phyloP scores from a whole-genome alignment of 2,329 filamentous ascomycete species.

The Penicillium psychrosexuale region DNA sequence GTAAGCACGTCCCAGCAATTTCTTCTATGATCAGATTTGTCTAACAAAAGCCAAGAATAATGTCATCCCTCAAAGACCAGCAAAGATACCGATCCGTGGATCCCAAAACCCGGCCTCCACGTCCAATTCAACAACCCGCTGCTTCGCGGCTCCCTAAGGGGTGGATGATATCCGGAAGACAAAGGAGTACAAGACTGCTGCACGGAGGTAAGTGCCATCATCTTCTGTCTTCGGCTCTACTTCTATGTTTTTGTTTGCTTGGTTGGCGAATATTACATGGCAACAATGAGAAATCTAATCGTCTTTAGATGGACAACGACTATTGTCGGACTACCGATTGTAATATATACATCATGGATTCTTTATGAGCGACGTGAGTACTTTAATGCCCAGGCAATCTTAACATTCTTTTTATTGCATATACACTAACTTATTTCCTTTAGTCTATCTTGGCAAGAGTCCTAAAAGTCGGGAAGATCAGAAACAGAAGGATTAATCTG shows the following conservation, averaged over 20 bases:
- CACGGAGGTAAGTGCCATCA: conserved; percentile 32
- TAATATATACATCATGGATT: conserved; percentile 34
- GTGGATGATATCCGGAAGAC: conserved; percentile 39
- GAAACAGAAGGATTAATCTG: not conserved
- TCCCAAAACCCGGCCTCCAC: conserved; percentile 12
- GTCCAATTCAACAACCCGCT: conserved; percentile 8
- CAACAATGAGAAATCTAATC: not conserved
- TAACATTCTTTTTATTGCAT: not conserved
- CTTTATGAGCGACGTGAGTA: conserved; percentile 34
- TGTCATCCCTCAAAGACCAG: conserved; percentile 1
- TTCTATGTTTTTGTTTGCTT: not conserved
- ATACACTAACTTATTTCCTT: not conserved
- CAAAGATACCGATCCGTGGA: conserved; percentile 18
- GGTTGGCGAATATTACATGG: not conserved
- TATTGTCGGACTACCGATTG: conserved; percentile 34
- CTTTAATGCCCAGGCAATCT: not conserved
- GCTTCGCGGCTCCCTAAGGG: conserved; percentile 5
- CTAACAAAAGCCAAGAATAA: not conserved
- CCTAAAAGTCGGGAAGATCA: conserved; percentile 12
- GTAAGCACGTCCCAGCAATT: not conserved
- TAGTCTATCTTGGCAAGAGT: conserved; percentile 29
- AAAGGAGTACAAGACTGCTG: conserved; percentile 41
- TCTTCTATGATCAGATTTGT: not conserved
- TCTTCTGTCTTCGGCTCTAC: not conserved
- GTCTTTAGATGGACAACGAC: conserved; percentile 30